These are phyloP conservation scores for Allantophomopsis cytisporea DNA, from an alignment of 2,329 filamentous ascomycete genomes.

Conservation along the genomic window DNA sequence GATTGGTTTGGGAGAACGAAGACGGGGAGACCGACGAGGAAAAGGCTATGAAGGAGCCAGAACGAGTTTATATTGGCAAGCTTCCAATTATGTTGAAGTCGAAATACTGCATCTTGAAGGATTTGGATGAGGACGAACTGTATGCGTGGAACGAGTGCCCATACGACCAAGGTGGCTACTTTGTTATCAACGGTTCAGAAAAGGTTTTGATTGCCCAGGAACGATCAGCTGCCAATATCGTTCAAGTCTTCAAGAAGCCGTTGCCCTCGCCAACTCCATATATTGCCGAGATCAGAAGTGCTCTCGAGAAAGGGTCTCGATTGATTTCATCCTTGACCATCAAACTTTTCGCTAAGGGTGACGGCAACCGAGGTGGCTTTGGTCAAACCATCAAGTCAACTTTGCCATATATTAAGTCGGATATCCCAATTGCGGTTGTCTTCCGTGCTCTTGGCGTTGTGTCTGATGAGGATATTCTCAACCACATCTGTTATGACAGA, in stretches of 20 bases:
- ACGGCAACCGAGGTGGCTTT: constrained; percentile 63
- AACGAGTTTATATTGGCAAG: constrained; percentile 78
- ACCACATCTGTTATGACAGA: constrained; percentile 93
- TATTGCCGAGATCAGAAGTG: constrained; percentile 90
- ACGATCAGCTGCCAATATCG: constrained; percentile 93
- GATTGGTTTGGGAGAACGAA: constrained; percentile 45
- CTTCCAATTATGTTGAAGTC: constrained; percentile 98
- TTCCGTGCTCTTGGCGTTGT: constrained; percentile 93
- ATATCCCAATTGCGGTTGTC: constrained; percentile 88
- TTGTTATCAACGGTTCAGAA: constrained; percentile 97
- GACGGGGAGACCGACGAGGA: constrained; percentile 24
- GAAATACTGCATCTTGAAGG: constrained; percentile 81
- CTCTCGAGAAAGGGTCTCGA: constrained; percentile 88
- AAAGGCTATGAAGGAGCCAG: constrained; percentile 28
- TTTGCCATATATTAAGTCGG: constrained; percentile 84
- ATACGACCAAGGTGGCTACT: constrained; percentile 96
- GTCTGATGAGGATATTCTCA: constrained; percentile 94
- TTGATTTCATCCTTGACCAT: constrained; percentile 87
- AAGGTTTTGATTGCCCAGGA: constrained; percentile 98
- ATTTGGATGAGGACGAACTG: constrained; percentile 71
- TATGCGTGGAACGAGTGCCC: constrained; percentile 94
- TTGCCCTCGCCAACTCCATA: constrained; percentile 85
- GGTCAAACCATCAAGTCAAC: constrained; percentile 84
- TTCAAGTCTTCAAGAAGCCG: constrained; percentile 98
- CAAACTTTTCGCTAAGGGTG: constrained; percentile 79